These are phyloP conservation scores for Dothistroma septosporum DNA, from an alignment of 2,329 filamentous ascomycete species.

Conservation along the genomic window DNA sequence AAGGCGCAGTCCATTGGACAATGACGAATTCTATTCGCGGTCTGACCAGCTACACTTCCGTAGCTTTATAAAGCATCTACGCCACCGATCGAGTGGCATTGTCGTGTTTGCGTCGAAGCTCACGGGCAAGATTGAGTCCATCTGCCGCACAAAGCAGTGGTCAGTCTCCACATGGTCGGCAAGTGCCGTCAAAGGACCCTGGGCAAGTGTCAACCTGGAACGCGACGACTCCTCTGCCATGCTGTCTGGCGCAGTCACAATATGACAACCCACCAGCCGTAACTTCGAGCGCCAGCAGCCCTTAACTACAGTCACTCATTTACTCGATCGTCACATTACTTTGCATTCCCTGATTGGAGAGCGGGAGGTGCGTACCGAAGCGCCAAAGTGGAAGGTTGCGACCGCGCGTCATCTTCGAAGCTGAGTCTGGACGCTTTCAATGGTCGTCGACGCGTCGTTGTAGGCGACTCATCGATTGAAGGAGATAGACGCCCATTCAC, in stretches of 20 bases:
- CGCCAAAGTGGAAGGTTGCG: not conserved
- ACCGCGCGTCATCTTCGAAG: constrained; percentile 5
- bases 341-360: not conserved
- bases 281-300: not conserved
- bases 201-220: not conserved
- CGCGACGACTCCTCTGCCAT: not conserved
- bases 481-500: not conserved
- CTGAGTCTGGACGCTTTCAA: not conserved
- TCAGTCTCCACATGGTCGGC: not conserved
- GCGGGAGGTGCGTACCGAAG: not conserved
- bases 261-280: not conserved
- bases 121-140: not conserved
- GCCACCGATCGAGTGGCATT: not conserved
- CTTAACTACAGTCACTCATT: constrained; percentile 2
- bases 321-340: not conserved
- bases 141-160: not conserved
- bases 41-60: not conserved
- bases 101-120: not conserved
- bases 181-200: not conserved
- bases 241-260: constrained; percentile 1
- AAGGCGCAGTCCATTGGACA: not conserved
- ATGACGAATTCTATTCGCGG: not conserved
- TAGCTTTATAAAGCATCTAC: not conserved
- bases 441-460: not conserved
- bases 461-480: not conserved